These are phyloP conservation scores for Paramecium biaurelia DNA, from an alignment of 73 alveolate genomes.

Conservation along the genomic window DNA sequence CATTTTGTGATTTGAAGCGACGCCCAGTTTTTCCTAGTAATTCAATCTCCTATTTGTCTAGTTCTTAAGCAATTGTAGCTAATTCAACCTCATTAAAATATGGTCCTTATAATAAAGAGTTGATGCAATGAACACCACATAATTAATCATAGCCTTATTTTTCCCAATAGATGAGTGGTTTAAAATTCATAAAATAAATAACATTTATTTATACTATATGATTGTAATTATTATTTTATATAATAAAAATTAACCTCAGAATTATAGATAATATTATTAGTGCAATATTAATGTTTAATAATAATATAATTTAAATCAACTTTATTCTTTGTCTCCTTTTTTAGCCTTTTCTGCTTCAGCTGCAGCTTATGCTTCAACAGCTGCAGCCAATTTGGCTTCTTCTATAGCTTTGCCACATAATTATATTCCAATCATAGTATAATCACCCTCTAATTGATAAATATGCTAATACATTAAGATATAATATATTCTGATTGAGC, in stretches of 20 bases:
- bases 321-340: conserved; percentile 5
- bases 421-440: conserved; percentile 48
- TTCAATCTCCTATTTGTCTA: conserved; percentile 79
- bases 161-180: conserved; percentile 84
- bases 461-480: conserved; percentile 10
- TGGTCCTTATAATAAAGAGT: conserved; percentile 91
- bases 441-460: conserved; percentile 49
- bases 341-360: conserved; percentile 36
- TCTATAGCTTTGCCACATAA: conserved; percentile 24
- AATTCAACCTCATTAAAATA: conserved; percentile 78
- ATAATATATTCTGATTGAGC: conserved; percentile 47
- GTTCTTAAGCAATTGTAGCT: conserved; percentile 77
- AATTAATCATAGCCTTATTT: conserved; percentile 90
- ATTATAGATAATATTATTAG: neutral
- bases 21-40: conserved; percentile 14
- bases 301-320: neutral
- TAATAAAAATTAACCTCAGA: no score
- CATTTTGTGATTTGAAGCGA: conserved; percentile 77
- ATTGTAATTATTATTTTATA: neutral
- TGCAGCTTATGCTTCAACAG: neutral
- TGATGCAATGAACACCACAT: conserved; percentile 94
- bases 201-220: neutral
- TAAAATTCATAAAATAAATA: neutral
- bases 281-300: neutral
- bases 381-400: conserved; percentile 25